Evolutionary conservation across 345 rosid species (phyloP).

Genomic region (Dipteronia dyeriana): DNA sequence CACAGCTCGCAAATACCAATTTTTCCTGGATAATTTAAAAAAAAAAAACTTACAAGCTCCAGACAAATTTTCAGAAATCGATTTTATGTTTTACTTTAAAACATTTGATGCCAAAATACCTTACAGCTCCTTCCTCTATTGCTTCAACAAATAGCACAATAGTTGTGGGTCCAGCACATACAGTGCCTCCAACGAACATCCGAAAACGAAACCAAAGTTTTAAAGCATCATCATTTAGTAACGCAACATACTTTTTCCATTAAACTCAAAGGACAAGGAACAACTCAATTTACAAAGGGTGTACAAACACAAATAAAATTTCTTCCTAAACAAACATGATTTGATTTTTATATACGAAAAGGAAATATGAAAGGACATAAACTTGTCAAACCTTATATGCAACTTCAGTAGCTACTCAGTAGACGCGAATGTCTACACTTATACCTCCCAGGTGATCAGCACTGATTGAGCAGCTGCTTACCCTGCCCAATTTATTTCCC

Average conservation of each 20-base stretch:
- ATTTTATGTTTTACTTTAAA: too few relatives aligned
- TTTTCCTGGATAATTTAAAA: too few relatives aligned
- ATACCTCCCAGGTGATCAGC: conserved; percentile 57
- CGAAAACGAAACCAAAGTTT: neutral
- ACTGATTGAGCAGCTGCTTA: conserved; percentile 38
- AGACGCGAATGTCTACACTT: conserved; percentile 80
- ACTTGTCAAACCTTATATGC: conserved; percentile 9
- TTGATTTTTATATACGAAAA: conserved; percentile 20
- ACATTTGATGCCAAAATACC: too few relatives aligned
- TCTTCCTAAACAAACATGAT: conserved; percentile 30
- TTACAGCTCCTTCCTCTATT: neutral
- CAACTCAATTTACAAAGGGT: conserved; percentile 30
- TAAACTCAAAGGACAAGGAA: neutral
- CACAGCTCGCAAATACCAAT: too few relatives aligned
- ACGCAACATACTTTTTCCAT: conserved; percentile 7
- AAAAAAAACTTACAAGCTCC: too few relatives aligned
- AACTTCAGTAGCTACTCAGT: conserved; percentile 37
- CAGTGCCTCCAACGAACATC: neutral
- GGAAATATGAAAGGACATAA: neutral
- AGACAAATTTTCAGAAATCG: too few relatives aligned
- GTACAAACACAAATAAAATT: neutral
- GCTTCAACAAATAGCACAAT: neutral
- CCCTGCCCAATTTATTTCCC: conserved; percentile 38
- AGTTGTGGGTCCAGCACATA: too few relatives aligned
- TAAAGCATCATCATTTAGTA: neutral